Conservation (phyloP, 2,329 filamentous ascomycete genomes). For the Ilyonectria sp. region DNA sequence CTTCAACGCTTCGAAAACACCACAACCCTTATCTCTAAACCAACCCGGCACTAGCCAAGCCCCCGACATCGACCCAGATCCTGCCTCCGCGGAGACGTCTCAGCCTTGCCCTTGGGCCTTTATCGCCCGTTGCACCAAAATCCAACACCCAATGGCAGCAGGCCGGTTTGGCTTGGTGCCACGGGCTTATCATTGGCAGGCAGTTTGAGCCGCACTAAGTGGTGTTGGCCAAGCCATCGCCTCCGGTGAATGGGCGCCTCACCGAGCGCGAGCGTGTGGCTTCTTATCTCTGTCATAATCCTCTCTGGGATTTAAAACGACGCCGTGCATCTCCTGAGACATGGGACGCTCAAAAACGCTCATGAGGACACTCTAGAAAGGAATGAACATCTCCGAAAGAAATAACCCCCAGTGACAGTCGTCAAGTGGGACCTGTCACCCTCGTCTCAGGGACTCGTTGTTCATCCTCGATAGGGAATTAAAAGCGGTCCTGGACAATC, state of each 20-base stretch:
- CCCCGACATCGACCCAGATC: slow-evolving; percentile 26
- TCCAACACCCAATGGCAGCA: slow-evolving; percentile 39
- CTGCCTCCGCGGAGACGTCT: slow-evolving; percentile 29
- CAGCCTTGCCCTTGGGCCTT: slow-evolving; percentile 36
- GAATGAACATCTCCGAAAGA: slow-evolving; percentile 9
- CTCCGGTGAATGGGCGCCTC: slow-evolving; percentile 36
- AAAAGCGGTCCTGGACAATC: background rate
- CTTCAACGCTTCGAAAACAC: slow-evolving; percentile 36
- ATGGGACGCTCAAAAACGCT: slow-evolving; percentile 24
- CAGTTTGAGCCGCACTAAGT: slow-evolving; percentile 44
- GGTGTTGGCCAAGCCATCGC: slow-evolving; percentile 36
- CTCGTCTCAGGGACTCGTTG: background rate
- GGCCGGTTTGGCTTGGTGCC: slow-evolving; percentile 39
- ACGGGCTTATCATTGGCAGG: slow-evolving; percentile 42
- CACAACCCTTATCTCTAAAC: slow-evolving; percentile 44
- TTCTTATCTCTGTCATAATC: slow-evolving; percentile 44
- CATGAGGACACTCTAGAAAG: slow-evolving; percentile 18
- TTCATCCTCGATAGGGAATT: background rate
- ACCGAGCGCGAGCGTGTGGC: slow-evolving; percentile 27
- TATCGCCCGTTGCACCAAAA: slow-evolving; percentile 36
- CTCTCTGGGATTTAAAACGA: slow-evolving; percentile 19
- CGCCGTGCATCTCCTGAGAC: slow-evolving; percentile 32
- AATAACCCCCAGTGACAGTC: background rate
- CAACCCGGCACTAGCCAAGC: slow-evolving; percentile 33
- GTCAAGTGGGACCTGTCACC: background rate